phyloP scores from a whole-genome alignment of 225 moss, liverwort and hornwort genomes.

The Asterella californica region DNA sequence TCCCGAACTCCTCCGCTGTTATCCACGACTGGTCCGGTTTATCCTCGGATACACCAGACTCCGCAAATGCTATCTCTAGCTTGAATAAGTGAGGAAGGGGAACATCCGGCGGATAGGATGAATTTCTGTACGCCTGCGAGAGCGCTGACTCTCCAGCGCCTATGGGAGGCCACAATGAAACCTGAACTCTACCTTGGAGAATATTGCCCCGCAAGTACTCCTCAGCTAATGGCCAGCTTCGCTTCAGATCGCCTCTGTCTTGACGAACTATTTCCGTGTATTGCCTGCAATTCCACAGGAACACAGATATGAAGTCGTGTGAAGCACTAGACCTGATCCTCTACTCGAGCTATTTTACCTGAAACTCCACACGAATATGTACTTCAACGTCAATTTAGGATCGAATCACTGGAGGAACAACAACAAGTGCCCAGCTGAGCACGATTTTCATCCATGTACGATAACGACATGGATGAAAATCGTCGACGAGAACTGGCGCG shows the following conservation, averaged over 20 bases:
- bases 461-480: not conserved
- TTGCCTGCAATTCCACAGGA: conserved; percentile 10
- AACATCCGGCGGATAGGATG: not conserved
- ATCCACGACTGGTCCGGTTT: not conserved
- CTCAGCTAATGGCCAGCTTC: conserved; percentile 20
- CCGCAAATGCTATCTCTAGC: conserved; percentile 21
- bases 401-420: not conserved
- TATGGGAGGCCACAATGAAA: conserved; percentile 21
- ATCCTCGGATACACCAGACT: conserved; percentile 12
- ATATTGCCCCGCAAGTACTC: conserved; percentile 17
- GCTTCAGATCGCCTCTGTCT: conserved; percentile 22
- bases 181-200: conserved; percentile 8
- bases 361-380: not conserved
- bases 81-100: conserved; percentile 11
- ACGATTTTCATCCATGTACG: not conserved
- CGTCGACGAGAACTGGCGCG: too few relatives aligned
- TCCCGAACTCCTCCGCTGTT: not conserved
- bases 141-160: not conserved
- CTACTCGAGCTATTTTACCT: not conserved
- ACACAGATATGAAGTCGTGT: not conserved
- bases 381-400: not conserved
- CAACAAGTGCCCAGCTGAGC: not conserved
- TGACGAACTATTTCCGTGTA: conserved; percentile 18
- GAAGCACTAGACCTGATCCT: not conserved
- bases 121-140: not conserved